These are phyloP conservation scores for Phoma sp. DNA, from an alignment of 2,329 filamentous ascomycete genomes.

Conservation along the genomic window DNA sequence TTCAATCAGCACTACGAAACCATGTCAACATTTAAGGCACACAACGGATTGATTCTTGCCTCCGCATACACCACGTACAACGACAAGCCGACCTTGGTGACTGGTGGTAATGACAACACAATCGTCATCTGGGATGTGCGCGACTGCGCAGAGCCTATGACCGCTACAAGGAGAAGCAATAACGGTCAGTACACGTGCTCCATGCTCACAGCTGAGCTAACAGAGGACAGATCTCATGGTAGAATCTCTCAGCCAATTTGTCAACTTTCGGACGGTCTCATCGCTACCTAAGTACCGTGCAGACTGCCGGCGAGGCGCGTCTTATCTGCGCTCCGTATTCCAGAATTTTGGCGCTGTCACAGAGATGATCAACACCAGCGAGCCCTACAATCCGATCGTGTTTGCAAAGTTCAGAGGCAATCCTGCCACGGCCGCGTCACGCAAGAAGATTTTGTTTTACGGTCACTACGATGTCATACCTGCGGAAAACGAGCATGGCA, in stretches of 20 bases:
- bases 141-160: slow-evolving; percentile 58
- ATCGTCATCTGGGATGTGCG: slow-evolving; percentile 86
- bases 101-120: slow-evolving; percentile 89
- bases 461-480: slow-evolving; percentile 98
- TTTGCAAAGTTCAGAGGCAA: slow-evolving; percentile 86
- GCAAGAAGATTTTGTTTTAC: slow-evolving; percentile 93
- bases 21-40: slow-evolving; percentile 78
- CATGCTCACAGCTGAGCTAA: slow-evolving; percentile 25
- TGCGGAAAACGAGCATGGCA: slow-evolving; percentile 79
- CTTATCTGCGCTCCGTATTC: slow-evolving; percentile 87
- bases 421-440: slow-evolving; percentile 65
- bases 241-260: slow-evolving; percentile 76
- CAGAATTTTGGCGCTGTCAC: slow-evolving; percentile 83
- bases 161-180: slow-evolving; percentile 58
- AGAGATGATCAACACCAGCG: slow-evolving; percentile 84
- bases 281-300: slow-evolving; percentile 84
- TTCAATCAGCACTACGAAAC: slow-evolving; percentile 85
- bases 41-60: slow-evolving; percentile 84
- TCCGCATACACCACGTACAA: slow-evolving; percentile 76
- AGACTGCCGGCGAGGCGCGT: slow-evolving; percentile 91
- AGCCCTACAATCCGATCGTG: slow-evolving; percentile 86
- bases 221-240: slow-evolving; percentile 62
- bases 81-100: slow-evolving; percentile 83
- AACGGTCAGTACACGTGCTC: slow-evolving; percentile 54
- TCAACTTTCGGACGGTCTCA: slow-evolving; percentile 90